These are phyloP conservation scores for Tylopilus sp. DNA, from an alignment of 768 basidiomycete genomes.

Conservation along the genomic window DNA sequence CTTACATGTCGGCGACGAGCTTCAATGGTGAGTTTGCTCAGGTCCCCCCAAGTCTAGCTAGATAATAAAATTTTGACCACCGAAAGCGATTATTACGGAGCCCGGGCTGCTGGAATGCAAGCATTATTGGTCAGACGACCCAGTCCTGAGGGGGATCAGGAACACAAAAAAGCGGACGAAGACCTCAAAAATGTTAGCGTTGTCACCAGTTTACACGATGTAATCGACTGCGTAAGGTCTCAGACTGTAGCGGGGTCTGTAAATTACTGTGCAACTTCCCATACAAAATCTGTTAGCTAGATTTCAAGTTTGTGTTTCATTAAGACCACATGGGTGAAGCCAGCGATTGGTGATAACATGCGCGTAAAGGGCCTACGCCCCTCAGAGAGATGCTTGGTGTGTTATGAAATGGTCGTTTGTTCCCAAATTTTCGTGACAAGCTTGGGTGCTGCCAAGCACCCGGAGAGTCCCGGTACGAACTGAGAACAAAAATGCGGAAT, in stretches of 20 bases:
- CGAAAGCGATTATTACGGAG: conserved; percentile 65
- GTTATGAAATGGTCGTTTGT: too few species aligned
- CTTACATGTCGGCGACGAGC: conserved; percentile 76
- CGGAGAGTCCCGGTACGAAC: background rate
- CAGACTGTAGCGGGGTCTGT: conserved; percentile 2
- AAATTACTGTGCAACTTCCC: too few species aligned
- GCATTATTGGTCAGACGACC: conserved; percentile 56
- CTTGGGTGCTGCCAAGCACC: too few species aligned
- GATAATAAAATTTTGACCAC: conserved; percentile 4
- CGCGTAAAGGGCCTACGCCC: too few species aligned
- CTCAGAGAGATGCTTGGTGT: too few species aligned
- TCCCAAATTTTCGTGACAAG: too few species aligned
- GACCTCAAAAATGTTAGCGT: conserved; percentile 40
- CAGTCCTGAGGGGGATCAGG: conserved; percentile 46
- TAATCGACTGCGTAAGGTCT: conserved; percentile 36
- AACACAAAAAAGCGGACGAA: conserved; percentile 39
- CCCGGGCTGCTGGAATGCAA: conserved; percentile 49
- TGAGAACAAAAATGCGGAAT: too few species aligned
- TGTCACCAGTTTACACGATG: conserved; percentile 35
- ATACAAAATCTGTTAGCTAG: too few species aligned
- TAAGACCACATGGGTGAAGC: too few species aligned
- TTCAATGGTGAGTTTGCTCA: conserved; percentile 48
- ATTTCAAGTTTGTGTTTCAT: too few species aligned
- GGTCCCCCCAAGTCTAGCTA: background rate
- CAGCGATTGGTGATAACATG: too few species aligned